Evolutionary conservation across 306 rosid species (phyloP), one percentile per base, ranked within the genome.

Genomic region (Cercis canadensis): DNA sequence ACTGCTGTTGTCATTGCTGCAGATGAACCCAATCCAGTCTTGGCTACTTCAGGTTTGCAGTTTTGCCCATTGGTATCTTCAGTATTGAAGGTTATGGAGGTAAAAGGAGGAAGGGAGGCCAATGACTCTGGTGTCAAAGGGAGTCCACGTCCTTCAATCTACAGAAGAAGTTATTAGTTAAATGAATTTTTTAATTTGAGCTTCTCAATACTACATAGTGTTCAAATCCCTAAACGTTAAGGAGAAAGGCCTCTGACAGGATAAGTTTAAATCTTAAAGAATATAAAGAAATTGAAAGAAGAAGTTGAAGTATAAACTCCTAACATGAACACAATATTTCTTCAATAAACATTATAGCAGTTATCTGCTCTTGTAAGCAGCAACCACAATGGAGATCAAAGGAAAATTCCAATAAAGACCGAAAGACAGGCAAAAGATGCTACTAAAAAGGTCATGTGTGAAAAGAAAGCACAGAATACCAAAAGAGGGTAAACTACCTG

Each of bases 1-100:
- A 94, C 96, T 49, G 97, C 96, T 24, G 97, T 87, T 70, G 99
- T 94, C 99, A 94, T 94, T 21, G 99, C 97, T 0, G 99, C 99
- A 72, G 99, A 94, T 14, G 97, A 94, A 55, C 99, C 99, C 81
- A 94, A 76, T 79, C 99, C 99, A 67, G 99, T 94, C 86, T 94
- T 94, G 57, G 99, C 97, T 52, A 94, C 97, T 87, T 94, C 99
- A 62, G 97, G 99, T 80, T 80, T 89, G 86, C 87, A 67, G 56
- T 72, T 70, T 67, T 70, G 90, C 36, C 74, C 92, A 77, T 66
- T 70, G 59, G 85, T 85, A 62, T 87, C 91, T 79, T 80, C 97
- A 5, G 80, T 76, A 65, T 91, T 94, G 76, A 89, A 89, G 65
- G 96, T 84, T 75, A 94, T 94, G 11, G 96, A 80, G 54, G 92